These are phyloP conservation scores for Neonectria punicea DNA, from an alignment of 2,329 filamentous ascomycete genomes.

Conservation along the genomic window DNA sequence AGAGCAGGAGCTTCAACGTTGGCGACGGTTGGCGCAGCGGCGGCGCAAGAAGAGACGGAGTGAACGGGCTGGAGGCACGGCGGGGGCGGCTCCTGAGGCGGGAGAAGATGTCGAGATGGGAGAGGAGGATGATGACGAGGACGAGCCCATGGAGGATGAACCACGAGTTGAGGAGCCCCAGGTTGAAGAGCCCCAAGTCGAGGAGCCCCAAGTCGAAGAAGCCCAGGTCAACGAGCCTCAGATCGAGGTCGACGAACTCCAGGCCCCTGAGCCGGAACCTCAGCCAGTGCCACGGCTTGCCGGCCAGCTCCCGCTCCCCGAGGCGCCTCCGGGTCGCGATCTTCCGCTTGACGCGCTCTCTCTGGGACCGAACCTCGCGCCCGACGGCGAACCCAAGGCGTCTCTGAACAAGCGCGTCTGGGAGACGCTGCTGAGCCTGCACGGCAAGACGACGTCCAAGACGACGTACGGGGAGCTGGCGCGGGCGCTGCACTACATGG, in stretches of 20 bases:
- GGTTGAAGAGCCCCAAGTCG: background rate
- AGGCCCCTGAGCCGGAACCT: background rate
- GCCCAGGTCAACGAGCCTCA: background rate
- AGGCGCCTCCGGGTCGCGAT: constrained; percentile 1
- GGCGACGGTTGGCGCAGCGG: constrained; percentile 1
- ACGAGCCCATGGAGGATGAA: background rate
- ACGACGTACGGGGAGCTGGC: constrained; percentile 21
- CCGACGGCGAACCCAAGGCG: constrained; percentile 13
- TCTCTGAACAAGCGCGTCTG: constrained; percentile 32
- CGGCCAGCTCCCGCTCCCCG: constrained; percentile 17
- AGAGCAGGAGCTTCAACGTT: constrained; percentile 1
- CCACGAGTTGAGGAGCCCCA: background rate
- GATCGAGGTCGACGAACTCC: too few species aligned
- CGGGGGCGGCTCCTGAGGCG: background rate
- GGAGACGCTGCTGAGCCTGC: constrained; percentile 23
- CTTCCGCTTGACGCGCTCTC: background rate
- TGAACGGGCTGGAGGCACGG: background rate
- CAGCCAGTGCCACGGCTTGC: too few species aligned
- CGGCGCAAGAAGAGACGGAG: constrained; percentile 10
- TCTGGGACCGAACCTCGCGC: background rate
- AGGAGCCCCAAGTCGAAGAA: background rate
- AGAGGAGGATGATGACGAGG: background rate
- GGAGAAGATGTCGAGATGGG: constrained; percentile 3
- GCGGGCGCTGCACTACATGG: constrained; percentile 20
- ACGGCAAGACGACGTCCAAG: constrained; percentile 2